phyloP scores from a whole-genome alignment of 352 stramenopile genomes.

The Thalassiosira ordinaria region DNA sequence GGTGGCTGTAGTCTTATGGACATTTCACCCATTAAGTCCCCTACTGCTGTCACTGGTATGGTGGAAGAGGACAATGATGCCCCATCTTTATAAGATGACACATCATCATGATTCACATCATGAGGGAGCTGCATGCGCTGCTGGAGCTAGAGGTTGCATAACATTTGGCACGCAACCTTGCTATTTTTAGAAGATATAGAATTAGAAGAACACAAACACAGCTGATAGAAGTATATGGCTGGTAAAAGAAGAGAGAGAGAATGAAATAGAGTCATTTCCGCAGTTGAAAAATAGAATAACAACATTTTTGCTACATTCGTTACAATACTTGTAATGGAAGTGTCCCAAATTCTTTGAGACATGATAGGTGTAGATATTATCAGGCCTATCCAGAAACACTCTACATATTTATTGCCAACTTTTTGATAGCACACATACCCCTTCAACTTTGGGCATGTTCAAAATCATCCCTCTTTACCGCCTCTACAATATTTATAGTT shows the following conservation, averaged over 20 bases:
- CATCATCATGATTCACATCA: not conserved
- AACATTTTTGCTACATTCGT: not conserved
- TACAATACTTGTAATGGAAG: no score
- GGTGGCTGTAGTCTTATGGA: not conserved
- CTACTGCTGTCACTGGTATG: not conserved
- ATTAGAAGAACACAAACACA: not conserved
- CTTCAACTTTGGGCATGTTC: no score
- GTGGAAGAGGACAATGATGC: not conserved
- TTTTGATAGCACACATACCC: no score
- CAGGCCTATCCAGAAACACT: no score
- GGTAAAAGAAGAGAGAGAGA: not conserved
- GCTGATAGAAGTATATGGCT: not conserved
- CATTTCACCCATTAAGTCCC: not conserved
- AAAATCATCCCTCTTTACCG: no score
- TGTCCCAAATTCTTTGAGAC: no score
- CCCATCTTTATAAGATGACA: not conserved
- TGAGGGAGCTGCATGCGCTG: no score
- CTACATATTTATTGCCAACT: no score
- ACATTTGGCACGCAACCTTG: not conserved
- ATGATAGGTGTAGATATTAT: no score
- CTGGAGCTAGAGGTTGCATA: not conserved
- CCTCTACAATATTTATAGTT: no score
- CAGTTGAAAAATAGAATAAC: not conserved
- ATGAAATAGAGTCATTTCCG: not conserved
- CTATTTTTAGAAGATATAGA: not conserved